Evolutionary conservation across 2,329 filamentous ascomycete genomes (phyloP), one percentile per base, ranked within the genome.

Genomic region (Fusarium zealandicum): DNA sequence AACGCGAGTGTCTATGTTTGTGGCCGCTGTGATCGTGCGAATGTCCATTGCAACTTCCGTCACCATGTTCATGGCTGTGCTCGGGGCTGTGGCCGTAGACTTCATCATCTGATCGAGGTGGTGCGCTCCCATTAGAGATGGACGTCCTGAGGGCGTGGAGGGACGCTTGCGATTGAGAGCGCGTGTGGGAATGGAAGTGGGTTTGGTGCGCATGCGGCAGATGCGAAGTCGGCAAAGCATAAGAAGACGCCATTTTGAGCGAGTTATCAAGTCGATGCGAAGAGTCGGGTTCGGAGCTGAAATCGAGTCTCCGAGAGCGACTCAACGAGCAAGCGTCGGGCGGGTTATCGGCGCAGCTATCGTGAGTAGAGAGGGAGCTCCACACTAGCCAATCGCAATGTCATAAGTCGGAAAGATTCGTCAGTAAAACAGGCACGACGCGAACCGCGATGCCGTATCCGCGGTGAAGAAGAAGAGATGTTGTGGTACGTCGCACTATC

Each of bases 221-320:
- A 32, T 79, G 74, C 30, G 80, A 75, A 30, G 80, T 76, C n/a
- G 82, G 82, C 48, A 85, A 70, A 44, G 77, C 75, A 67, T 82
- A 85, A 17, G 82, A 79, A 31, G 81, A 79, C 54, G 79, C 76
- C 79, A 82, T 82, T 51, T 52, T 72, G 39, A 46, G 20, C 28
- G 41, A 38, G 30, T 38, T 18, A 9, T 43, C 43, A 20, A 40
- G 17, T 32, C 14, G 44, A 42, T 51, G 43, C 36, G 51, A 20
- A 47, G 28, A 44, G 35, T 40, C 45, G 40, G 51, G 27, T 53
- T 51, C 30, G 18, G 33, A 27, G 14, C n/a, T 33, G 28, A 18
- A 22, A 43, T 14, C 31, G 51, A 48, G 42, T 27, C 18, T 27
- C 20, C 11, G 31, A 22, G 27, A 41, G 42, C 32, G 33, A 25